A percentile compares a stretch with the other conserved stretches of the same genome.
These are phyloP conservation scores for Nakaseomyces nivariensis DNA, from an alignment of 1,139 yeast genomes.

Conservation along the genomic window DNA sequence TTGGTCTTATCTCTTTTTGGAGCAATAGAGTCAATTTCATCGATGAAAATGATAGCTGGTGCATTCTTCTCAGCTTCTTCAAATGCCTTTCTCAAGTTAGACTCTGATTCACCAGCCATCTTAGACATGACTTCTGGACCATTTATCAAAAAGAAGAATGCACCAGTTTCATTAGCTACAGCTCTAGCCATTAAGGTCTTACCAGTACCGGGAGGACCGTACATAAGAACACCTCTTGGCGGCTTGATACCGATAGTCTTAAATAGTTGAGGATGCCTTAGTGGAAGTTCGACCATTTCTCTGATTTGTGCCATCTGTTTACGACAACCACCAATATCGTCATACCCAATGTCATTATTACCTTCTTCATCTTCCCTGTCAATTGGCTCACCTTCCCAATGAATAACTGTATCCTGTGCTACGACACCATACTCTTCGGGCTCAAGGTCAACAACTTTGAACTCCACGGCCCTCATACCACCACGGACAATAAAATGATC, in stretches of 20 bases:
- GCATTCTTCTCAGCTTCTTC: slow-evolving; percentile 99
- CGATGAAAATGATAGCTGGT: slow-evolving; percentile 93
- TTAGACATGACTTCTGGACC: slow-evolving; percentile 99
- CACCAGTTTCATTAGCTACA: too few relatives aligned
- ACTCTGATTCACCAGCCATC: slow-evolving; percentile 99
- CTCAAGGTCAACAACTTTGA: slow-evolving; percentile 95
- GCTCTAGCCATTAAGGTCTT: too few relatives aligned
- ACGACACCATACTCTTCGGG: slow-evolving; percentile 97
- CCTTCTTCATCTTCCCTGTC: slow-evolving; percentile 67
- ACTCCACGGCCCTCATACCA: slow-evolving; percentile 98
- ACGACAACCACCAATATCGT: slow-evolving; percentile 96
- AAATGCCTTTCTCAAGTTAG: slow-evolving; percentile 92
- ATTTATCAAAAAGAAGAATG: slow-evolving; percentile 36
- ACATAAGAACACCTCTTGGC: too few relatives aligned
- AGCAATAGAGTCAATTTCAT: slow-evolving; percentile 98
- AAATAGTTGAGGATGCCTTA: slow-evolving; percentile 95
- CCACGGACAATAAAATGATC: slow-evolving; percentile 95
- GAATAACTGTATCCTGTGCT: slow-evolving; percentile 96
- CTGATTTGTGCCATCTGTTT: slow-evolving; percentile 98
- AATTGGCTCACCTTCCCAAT: slow-evolving; percentile 98
- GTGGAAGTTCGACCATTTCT: slow-evolving; percentile 91
- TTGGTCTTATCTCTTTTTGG: slow-evolving; percentile 99
- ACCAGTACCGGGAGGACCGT: too few relatives aligned
- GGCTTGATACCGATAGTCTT: slow-evolving; percentile 31
- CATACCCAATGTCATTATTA: slow-evolving; percentile 76